Percentiles rank a stretch among this genome's conserved stretches.
Conservation (phyloP, 2,329 filamentous ascomycete species). For the Verticillium nubilum region DNA sequence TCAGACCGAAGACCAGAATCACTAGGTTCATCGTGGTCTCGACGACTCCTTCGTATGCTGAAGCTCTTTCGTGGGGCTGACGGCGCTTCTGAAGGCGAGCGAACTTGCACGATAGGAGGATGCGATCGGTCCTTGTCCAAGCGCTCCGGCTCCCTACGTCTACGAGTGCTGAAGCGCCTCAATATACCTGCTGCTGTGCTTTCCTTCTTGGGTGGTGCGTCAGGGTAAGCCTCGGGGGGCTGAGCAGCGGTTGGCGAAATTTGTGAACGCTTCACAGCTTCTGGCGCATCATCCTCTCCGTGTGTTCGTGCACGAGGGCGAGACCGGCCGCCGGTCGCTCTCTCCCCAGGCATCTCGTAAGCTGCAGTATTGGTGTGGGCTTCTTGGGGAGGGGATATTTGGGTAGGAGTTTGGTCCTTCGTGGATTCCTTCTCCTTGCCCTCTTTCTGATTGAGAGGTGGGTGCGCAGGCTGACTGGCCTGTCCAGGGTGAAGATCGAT, state of each 20-base stretch:
- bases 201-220: constrained; percentile 70
- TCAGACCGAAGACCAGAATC: constrained; percentile 45
- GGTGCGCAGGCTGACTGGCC: constrained; percentile 12
- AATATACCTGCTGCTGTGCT: constrained; percentile 80
- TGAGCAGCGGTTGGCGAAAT: constrained; percentile 39
- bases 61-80: constrained; percentile 77
- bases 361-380: constrained; percentile 82
- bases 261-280: constrained; percentile 64
- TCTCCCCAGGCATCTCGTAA: constrained; percentile 88
- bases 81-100: constrained; percentile 63
- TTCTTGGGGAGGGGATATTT: constrained; percentile 74
- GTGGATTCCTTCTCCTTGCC: constrained; percentile 13
- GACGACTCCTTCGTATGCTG: constrained; percentile 62
- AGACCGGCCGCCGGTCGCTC: constrained; percentile 74
- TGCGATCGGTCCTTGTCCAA: constrained; percentile 61
- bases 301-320: constrained; percentile 86
- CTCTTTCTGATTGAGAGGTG: constrained; percentile 31
- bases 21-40: constrained; percentile 45
- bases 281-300: constrained; percentile 84
- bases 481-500: constrained; percentile 43
- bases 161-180: constrained; percentile 84
- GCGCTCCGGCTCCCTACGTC: constrained; percentile 62
- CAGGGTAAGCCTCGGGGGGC: constrained; percentile 50
- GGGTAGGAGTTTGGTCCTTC: constrained; percentile 46
- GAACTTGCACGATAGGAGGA: constrained; percentile 71